A percentile compares a stretch with the other conserved stretches of the same genome.
These are phyloP conservation scores for Trichoderma pleuroti DNA, from an alignment of 2,329 filamentous ascomycete species.

Conservation along the genomic window DNA sequence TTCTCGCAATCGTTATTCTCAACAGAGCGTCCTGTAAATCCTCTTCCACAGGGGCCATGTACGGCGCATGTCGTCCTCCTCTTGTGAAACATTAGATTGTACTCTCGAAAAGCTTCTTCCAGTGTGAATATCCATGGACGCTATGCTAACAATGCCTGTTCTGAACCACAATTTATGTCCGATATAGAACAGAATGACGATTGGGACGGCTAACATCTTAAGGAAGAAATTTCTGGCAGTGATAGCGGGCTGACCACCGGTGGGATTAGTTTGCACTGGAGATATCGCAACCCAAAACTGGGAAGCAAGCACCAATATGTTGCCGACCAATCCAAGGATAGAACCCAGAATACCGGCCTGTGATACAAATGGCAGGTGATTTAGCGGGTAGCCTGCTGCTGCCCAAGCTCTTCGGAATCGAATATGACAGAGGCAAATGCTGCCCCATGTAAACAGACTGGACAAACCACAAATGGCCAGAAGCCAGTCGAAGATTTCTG, in stretches of 20 bases:
- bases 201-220: neutral
- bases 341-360: neutral
- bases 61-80: neutral
- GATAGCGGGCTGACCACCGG: neutral
- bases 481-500: conserved; percentile 4
- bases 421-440: conserved; percentile 7
- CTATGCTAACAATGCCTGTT: neutral
- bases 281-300: conserved; percentile 1
- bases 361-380: neutral
- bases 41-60: conserved; percentile 12
- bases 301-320: neutral
- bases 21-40: conserved; percentile 3
- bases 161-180: neutral
- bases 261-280: neutral
- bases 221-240: conserved; percentile 4
- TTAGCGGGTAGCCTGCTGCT: neutral
- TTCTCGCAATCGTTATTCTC: neutral
- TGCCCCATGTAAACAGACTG: conserved; percentile 1
- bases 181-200: conserved; percentile 2
- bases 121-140: neutral
- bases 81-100: neutral
- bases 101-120: neutral
- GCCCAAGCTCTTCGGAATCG: conserved; percentile 6
- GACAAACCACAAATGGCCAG: neutral
- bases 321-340: neutral